Conservation (phyloP, 2,329 filamentous ascomycete species). For the Stagonosporopsis tanaceti region DNA sequence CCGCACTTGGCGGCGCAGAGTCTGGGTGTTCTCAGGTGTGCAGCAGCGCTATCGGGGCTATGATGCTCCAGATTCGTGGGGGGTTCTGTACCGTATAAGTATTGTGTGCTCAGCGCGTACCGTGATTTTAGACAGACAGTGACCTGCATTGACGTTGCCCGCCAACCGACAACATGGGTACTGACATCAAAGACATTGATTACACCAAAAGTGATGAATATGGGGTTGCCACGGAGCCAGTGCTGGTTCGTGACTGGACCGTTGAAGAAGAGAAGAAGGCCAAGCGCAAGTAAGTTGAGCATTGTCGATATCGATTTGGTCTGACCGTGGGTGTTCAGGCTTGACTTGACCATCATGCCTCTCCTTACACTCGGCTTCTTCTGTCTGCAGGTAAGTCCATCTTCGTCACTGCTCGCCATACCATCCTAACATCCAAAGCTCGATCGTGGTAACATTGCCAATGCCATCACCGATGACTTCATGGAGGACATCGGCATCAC, state of each 20-base stretch:
- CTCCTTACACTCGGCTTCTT: constrained; percentile 48
- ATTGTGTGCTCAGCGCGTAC: neutral
- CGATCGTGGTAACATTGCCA: constrained; percentile 53
- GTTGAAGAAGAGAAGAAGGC: constrained; percentile 41
- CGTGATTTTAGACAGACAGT: neutral
- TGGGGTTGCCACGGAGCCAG: constrained; percentile 1
- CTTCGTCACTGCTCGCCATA: neutral
- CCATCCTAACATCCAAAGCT: constrained; percentile 34
- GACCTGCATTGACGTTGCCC: neutral
- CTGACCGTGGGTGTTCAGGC: constrained; percentile 1
- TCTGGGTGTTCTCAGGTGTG: neutral
- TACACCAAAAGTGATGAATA: constrained; percentile 10
- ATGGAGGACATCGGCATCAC: constrained; percentile 35
- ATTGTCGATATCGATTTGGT: neutral
- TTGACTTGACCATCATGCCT: constrained; percentile 39
- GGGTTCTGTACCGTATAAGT: constrained; percentile 8
- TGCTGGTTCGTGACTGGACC: constrained; percentile 33
- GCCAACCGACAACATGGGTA: constrained; percentile 1
- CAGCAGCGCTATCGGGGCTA: constrained; percentile 8
- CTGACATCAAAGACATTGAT: constrained; percentile 18
- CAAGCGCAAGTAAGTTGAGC: constrained; percentile 37
- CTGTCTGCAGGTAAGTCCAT: constrained; percentile 28
- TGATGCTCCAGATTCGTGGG: neutral
- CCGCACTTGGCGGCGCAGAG: constrained; percentile 18
- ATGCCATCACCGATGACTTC: constrained; percentile 40